These are phyloP conservation scores for Coprinopsis marcescibilis DNA, from an alignment of 768 basidiomycete genomes.

Conservation along the genomic window DNA sequence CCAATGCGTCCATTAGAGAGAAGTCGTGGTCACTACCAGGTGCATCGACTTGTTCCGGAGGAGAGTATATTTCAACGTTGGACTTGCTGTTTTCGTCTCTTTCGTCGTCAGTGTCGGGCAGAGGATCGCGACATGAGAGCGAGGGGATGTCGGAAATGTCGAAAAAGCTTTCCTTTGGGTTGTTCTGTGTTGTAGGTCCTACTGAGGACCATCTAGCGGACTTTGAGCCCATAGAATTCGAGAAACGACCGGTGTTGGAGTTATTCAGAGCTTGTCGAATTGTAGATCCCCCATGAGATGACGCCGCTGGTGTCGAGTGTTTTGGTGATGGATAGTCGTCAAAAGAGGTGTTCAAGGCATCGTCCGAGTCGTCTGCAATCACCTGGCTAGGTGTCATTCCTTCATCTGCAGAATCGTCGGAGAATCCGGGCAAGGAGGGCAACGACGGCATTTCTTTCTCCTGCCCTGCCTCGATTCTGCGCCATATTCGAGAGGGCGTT, in stretches of 20 bases:
- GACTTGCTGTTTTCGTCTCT: slow-evolving; percentile 38
- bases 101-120: slow-evolving; percentile 25
- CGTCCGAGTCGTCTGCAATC: slow-evolving; percentile 26
- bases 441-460: slow-evolving; percentile 76
- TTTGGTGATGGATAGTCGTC: slow-evolving; percentile 44
- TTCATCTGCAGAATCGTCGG: slow-evolving; percentile 57
- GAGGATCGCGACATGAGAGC: slow-evolving; percentile 29
- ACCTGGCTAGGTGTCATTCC: slow-evolving; percentile 20
- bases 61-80: slow-evolving; percentile 49
- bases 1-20: slow-evolving; percentile 53
- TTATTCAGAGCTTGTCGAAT: slow-evolving; percentile 41
- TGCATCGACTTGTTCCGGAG: slow-evolving; percentile 38
- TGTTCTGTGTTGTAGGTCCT: slow-evolving; percentile 27
- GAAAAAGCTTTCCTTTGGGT: slow-evolving; percentile 42
- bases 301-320: slow-evolving; percentile 60
- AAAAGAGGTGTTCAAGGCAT: slow-evolving; percentile 34
- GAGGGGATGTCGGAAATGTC: slow-evolving; percentile 56
- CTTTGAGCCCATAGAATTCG: slow-evolving; percentile 43
- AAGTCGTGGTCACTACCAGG: slow-evolving; percentile 31
- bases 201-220: slow-evolving; percentile 42
- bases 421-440: slow-evolving; percentile 68
- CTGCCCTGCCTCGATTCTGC: slow-evolving; percentile 74
- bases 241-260: slow-evolving; percentile 44
- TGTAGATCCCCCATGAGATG: slow-evolving; percentile 43
- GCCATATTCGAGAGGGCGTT: slow-evolving; percentile 82